Evolutionary conservation across 495 filamentous ascomycete genomes (phyloP), one percentile per base, ranked within the genome.

Genomic region (Massariosphaeria phaeospora): DNA sequence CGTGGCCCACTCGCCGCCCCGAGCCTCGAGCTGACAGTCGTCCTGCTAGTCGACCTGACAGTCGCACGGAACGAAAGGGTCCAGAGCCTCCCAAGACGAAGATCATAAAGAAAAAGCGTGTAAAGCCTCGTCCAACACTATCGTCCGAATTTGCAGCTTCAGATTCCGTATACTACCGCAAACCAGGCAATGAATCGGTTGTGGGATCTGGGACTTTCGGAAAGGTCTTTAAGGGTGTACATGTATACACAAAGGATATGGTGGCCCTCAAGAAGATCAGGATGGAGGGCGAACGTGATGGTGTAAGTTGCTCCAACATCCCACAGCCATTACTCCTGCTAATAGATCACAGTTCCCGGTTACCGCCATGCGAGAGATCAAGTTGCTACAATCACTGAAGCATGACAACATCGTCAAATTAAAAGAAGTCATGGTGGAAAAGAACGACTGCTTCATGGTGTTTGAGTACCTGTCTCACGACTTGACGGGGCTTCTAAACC

Each of bases 381-480:
- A 96, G 69, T 73, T 99, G 13, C 83, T 99, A 8, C 89, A 96
- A 65, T 91, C 90, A 34, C 76, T 99, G n/a, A 88, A 85, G 56
- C 89, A 95, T 63, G 76, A 79, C 42, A 96, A 97, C 61, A 83
- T 99, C 30, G 91, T 99, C 56, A 84, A 85, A 41, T 70, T 91
- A 21, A 79, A 84, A 52, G 94, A 98, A 70, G 91, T 97, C 64
- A 97, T 98, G 93, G 93, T 97, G 13, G 94, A 98, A 71, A 84
- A 83, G 59, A 96, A 96, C 66, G 91, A 97, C 68, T 99, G 94
- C 70, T 97, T 93, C 72, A 99, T 99, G 94, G 94, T 99, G 8
- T 99, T 99, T 58, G 94, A 99, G 66, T 99, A 99, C 66, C 81
- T 96, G 24, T 91, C 91, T 15, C 94, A 99, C 66, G 94, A 99